Evolutionary conservation across 1,284 basidiomycete genomes (phyloP).

Genomic region (Ceratobasidium sp.): DNA sequence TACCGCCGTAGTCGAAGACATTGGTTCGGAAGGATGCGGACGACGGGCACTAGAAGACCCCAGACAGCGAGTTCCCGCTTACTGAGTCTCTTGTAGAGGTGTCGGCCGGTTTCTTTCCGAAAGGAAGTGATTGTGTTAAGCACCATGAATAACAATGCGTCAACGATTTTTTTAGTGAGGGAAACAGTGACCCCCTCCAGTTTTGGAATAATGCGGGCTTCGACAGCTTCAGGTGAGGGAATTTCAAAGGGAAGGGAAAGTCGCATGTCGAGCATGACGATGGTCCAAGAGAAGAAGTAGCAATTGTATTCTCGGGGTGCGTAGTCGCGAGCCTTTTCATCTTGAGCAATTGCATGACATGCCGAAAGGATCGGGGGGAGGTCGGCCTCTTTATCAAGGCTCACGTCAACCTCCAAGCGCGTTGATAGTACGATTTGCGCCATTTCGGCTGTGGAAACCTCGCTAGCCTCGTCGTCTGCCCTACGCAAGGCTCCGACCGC

Average conservation of each 20-base stretch:
- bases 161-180: not conserved
- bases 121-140: constrained; percentile 4
- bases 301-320: too few species aligned
- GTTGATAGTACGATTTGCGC: not conserved
- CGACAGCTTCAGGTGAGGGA: not conserved
- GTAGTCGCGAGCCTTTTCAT: constrained; percentile 1
- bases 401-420: too few species aligned
- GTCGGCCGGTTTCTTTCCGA: not conserved
- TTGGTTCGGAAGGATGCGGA: not conserved
- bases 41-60: not conserved
- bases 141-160: not conserved
- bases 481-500: not conserved
- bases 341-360: not conserved
- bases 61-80: constrained; percentile 31
- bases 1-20: constrained; percentile 2
- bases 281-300: too few species aligned
- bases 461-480: not conserved
- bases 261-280: constrained; percentile 25
- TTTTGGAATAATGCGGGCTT: not conserved
- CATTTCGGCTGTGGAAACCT: not conserved
- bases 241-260: not conserved
- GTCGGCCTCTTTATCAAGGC: too few species aligned
- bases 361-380: too few species aligned
- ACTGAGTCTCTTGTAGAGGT: not conserved
- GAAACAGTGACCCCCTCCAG: not conserved